phyloP scores from a whole-genome alignment of 2,329 filamentous ascomycete species.

The Xylaria digitata region DNA sequence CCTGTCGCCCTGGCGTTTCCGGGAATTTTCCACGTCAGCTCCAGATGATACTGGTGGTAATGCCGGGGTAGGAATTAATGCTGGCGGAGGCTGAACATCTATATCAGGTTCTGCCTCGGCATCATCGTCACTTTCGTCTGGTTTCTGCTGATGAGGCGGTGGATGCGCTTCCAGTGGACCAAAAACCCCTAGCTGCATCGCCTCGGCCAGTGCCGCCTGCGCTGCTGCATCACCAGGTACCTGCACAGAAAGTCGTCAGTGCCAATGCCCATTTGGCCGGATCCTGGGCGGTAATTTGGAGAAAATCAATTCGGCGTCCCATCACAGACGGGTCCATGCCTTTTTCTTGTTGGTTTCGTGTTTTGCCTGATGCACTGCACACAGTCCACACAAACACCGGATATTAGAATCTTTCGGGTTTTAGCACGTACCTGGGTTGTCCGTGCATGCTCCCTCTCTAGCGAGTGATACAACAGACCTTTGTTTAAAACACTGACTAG shows the following conservation, averaged over 20 bases:
- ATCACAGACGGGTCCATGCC: constrained; percentile 35
- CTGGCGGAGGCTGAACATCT: constrained; percentile 51
- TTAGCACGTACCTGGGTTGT: constrained; percentile 59
- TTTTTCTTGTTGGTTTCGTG: constrained; percentile 39
- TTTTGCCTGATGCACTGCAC: constrained; percentile 43
- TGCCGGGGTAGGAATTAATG: constrained; percentile 45
- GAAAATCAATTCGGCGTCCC: constrained; percentile 42
- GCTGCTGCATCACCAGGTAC: constrained; percentile 58
- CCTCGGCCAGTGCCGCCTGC: constrained; percentile 59
- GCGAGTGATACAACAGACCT: constrained; percentile 69
- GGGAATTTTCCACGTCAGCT: constrained; percentile 58
- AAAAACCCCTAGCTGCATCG: constrained; percentile 65
- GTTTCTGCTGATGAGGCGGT: constrained; percentile 50
- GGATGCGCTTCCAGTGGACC: constrained; percentile 64
- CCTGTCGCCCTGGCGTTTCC: constrained; percentile 63
- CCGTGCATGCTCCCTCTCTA: constrained; percentile 66
- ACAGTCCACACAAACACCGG: constrained; percentile 26
- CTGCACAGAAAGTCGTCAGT: constrained; percentile 60
- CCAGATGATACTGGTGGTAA: constrained; percentile 40
- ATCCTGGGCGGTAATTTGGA: constrained; percentile 45
- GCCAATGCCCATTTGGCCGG: constrained; percentile 52
- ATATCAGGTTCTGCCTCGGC: constrained; percentile 46
- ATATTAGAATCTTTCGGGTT: constrained; percentile 24
- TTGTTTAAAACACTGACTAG: constrained; percentile 72
- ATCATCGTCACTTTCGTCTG: constrained; percentile 51